Conservation (phyloP, 2,329 filamentous ascomycete genomes). For the Simplicillium sp. region DNA sequence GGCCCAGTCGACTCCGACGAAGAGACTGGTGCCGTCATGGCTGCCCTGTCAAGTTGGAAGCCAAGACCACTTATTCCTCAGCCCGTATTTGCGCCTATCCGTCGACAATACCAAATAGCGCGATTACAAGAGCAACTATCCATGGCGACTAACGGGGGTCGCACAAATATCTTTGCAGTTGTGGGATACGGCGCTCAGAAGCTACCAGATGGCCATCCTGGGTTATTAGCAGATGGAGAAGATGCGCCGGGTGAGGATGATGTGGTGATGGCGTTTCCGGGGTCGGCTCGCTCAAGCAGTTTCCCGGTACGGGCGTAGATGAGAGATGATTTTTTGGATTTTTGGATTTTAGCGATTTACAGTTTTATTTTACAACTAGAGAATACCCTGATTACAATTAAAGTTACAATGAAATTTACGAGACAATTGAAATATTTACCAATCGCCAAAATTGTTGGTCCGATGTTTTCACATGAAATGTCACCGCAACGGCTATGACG, state of each 20-base stretch:
- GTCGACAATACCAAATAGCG: conserved; percentile 52
- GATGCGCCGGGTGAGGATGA: conserved; percentile 52
- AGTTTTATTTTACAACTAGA: not conserved
- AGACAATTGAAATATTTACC: no score
- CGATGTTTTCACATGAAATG: not conserved
- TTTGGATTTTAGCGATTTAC: not conserved
- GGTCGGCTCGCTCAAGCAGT: conserved; percentile 18
- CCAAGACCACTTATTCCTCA: conserved; percentile 70
- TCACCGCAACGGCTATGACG: not conserved
- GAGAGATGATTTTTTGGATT: not conserved
- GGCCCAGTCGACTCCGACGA: conserved; percentile 89
- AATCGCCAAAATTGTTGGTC: not conserved
- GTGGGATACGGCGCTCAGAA: conserved; percentile 46
- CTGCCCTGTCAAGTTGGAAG: conserved; percentile 63
- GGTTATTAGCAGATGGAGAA: conserved; percentile 32
- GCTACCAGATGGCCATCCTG: conserved; percentile 39
- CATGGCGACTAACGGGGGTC: conserved; percentile 56
- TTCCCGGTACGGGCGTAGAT: conserved; percentile 1
- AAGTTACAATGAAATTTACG: no score
- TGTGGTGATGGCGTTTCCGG: conserved; percentile 25
- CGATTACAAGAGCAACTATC: conserved; percentile 57
- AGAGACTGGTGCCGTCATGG: conserved; percentile 84
- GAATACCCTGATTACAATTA: not conserved
- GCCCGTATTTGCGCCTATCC: conserved; percentile 50
- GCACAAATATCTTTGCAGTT: conserved; percentile 56